Percentiles rank a stretch among this genome's conserved stretches.
Conservation (phyloP, 2,329 filamentous ascomycete species). For the Scedosporium boydii region DNA sequence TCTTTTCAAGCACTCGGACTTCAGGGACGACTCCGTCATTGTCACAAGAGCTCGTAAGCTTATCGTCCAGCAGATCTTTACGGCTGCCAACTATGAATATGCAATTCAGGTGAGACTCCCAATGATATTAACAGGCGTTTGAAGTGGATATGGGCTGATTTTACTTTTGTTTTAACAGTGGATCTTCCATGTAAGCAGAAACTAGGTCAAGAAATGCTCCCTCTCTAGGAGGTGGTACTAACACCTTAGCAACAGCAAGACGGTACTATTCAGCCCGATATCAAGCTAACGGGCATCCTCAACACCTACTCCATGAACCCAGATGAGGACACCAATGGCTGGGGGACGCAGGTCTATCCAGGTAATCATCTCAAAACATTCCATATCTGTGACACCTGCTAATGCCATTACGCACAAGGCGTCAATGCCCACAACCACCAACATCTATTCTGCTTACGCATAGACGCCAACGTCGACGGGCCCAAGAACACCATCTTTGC, state of each 20-base stretch:
- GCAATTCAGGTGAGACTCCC: conserved; percentile 27
- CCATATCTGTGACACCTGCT: background rate
- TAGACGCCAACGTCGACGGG: conserved; percentile 82
- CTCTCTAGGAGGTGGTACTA: conserved; percentile 2
- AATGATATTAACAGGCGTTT: background rate
- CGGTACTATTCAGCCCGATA: conserved; percentile 83
- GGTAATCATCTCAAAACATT: background rate
- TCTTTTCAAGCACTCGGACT: conserved; percentile 90
- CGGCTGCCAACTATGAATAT: conserved; percentile 94
- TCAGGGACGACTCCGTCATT: conserved; percentile 78
- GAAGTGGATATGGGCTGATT: conserved; percentile 37
- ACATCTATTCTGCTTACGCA: conserved; percentile 83
- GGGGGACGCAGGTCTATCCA: conserved; percentile 87
- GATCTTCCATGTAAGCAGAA: conserved; percentile 58
- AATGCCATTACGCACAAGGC: conserved; percentile 22
- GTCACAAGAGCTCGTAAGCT: conserved; percentile 81
- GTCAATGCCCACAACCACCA: conserved; percentile 96
- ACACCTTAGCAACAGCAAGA: conserved; percentile 48
- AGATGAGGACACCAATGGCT: conserved; percentile 73
- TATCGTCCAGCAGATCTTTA: conserved; percentile 85
- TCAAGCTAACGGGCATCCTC: conserved; percentile 83
- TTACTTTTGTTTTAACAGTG: conserved; percentile 40
- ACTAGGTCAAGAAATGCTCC: no score
- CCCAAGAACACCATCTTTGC: conserved; percentile 78
- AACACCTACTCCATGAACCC: conserved; percentile 81